A percentile compares a stretch with the other conserved stretches of the same genome.
phyloP scores from a whole-genome alignment of 306 rosid genomes.

The Vigna trinervia region DNA sequence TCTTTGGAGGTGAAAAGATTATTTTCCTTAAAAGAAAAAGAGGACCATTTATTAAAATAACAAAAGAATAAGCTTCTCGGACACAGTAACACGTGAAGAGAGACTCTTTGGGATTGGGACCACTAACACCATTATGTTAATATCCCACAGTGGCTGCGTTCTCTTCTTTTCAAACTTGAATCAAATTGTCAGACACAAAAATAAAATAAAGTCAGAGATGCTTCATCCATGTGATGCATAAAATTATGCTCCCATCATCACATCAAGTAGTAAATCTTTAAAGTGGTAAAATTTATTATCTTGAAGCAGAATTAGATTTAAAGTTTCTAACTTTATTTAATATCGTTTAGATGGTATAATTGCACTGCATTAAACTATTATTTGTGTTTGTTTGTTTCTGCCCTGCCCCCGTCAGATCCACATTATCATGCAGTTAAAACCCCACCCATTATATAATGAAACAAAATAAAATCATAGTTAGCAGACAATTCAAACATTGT shows the following conservation, averaged over 20 bases:
- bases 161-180: background rate
- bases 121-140: conserved; percentile 24
- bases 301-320: conserved; percentile 10
- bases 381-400: background rate
- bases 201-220: conserved; percentile 5
- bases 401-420: conserved; percentile 21
- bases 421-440: conserved; percentile 33
- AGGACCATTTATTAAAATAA: background rate
- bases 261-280: background rate
- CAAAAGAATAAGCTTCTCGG: background rate
- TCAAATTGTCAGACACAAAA: conserved; percentile 1
- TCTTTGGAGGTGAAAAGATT: too few relatives aligned
- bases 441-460: background rate
- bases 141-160: conserved; percentile 18
- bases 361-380: background rate
- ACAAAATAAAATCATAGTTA: conserved; percentile 9
- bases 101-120: conserved; percentile 34
- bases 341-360: background rate
- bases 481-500: background rate
- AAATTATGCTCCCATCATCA: conserved; percentile 15
- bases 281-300: conserved; percentile 26
- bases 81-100: background rate
- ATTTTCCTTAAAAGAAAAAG: background rate
- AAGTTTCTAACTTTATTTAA: conserved; percentile 10
- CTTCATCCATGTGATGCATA: conserved; percentile 34